Base-by-base conservation (phyloP, 2,329 filamentous ascomycete genomes). In the Xylaria sp. region DNA sequence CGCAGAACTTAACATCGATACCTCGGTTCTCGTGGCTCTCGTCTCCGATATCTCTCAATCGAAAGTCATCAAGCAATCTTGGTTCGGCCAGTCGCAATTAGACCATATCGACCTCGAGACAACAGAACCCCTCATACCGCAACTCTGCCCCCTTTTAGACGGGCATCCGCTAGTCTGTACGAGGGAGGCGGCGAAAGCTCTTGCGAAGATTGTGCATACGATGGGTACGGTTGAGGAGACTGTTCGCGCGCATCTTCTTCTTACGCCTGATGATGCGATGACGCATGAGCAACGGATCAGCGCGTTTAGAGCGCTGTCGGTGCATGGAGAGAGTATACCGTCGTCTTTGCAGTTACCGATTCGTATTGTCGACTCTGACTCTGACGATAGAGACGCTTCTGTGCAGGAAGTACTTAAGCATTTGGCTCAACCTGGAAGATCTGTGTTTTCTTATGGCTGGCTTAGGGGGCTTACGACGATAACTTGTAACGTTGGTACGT, bases 361-460 rank as follows among this genome's bases (percentile, higher is more conserved):
- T 51, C 72, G 68, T 30, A 74, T 86, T 2, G 75, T n/a, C n/a
- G n/a, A n/a, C n/a, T n/a, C n/a, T n/a, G n/a, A n/a, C n/a, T n/a
- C n/a, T n/a, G n/a, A n/a, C n/a, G n/a, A n/a, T n/a, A n/a, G n/a
- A n/a, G n/a, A n/a, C n/a, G n/a, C 16, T 4, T 30, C 18, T 69
- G 70, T 74, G 10, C 75, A 72, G 69, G 53, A 69, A 67, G 47
- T 75, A 68, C 65, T 79, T 79, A 68, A 72, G 10, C 59, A 54
- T 5, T 68, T 78, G 18, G 67, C 69, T 4, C 71, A 73, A 34
- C 75, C 76, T 59, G 91, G 90, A 67, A 74, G 79, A 56, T 86
- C 86, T 18, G 88, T 91, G 7, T 90, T 92, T 68, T 76, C 89
- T 55, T 85, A 86, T 68, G 89, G 89, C 13, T 92, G 89, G 89